Evolutionary conservation across 805 yeast genomes (phyloP), one percentile per base, ranked within the genome.

Genomic region (Spathaspora arborariae): DNA sequence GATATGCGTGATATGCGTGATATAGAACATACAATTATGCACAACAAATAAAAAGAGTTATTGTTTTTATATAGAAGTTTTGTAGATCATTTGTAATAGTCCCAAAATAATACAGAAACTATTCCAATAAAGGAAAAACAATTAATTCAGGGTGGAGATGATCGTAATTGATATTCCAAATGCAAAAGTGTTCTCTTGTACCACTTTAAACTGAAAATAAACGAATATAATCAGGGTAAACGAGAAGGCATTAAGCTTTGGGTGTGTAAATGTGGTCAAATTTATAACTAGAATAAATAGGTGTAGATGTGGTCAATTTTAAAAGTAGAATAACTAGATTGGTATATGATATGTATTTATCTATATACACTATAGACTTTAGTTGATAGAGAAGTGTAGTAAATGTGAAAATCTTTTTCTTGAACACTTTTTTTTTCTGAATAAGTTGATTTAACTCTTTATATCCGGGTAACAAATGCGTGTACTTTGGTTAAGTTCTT

Each of bases 211-310:
- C 76, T 71, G 75, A 61, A 65, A 61, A 67, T 70, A 72, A 72
- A 52, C 72, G 77, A 72, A 72, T 72, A 70, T 66, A 50, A 61
- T 60, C 75, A 72, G 77, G 75, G 73, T 62, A 57, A 55, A 66
- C 63, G 75, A 64, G 75, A 70, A 72, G 76, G 76, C 75, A 60
- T 67, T 51, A 68, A 71, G 75, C 68, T 57, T 62, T 70, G 76
- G 74, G 52, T 43, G 20, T 21, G 15, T 37, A 20, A 24, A 33
- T 24, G n/a, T n/a, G n/a, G n/a, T n/a, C n/a, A n/a, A n/a, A n/a
- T n/a, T n/a, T n/a, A n/a, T n/a, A n/a, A n/a, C n/a, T n/a, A n/a
- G n/a, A 20, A 19, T 20, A 37, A 20, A 37, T n/a, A n/a, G n/a
- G n/a, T n/a, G 3, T 13, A 20, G 39, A 5, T 22, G 11, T 24